Base-by-base conservation (phyloP, 2,329 filamentous ascomycete genomes). In the Clonostachys rosea region DNA sequence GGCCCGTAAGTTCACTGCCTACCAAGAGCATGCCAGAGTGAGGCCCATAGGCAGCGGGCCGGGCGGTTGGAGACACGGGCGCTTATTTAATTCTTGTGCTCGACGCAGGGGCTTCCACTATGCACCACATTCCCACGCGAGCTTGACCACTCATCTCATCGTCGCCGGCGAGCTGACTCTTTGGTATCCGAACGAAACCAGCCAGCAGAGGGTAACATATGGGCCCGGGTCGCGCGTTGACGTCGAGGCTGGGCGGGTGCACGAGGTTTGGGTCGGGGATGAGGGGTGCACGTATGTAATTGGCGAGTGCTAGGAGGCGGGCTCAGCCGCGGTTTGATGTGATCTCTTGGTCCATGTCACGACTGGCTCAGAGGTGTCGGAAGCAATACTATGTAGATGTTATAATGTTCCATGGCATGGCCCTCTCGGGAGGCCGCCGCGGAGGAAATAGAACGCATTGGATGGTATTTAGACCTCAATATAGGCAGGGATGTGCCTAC, bases 111-210 rank as follows among this genome's bases (percentile, higher is more conserved):
- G 36, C 17, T 39, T n/a, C 36, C 71, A 89, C 63, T 89, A 89
- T 60, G 70, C 72, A 39, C 85, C 86, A 13, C 86, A 89, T 59
- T 76, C 74, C 13, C 86, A 90, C 59, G 55, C 64, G 18, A 77
- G 75, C 35, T 67, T 83, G 42, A 89, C 84, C 1, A 89, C 85
- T 2, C 86, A 90, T 64, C 70, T 89, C 42, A 83, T 90, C 49
- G 65, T 86, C 20, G 63, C 71, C 6, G 86, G 86, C 39, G 70
- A 80, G 48, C 63, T 90, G 57, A 88, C 81, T 8, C 79, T 89
- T 50, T 75, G 75, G 17, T 89, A 86, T 56, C 85, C 84, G 0
- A 63, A 81, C 12, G 84, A 87, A 48, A 56, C 67, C 16, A 62
- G 66, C 30, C 68, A 76, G 0, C 70, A 67, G 52, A 86, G 81